Percentiles rank a stretch among this genome's conserved stretches.
These are phyloP conservation scores for Beauveria asiatica DNA, from an alignment of 2,329 filamentous ascomycete genomes.

Conservation along the genomic window DNA sequence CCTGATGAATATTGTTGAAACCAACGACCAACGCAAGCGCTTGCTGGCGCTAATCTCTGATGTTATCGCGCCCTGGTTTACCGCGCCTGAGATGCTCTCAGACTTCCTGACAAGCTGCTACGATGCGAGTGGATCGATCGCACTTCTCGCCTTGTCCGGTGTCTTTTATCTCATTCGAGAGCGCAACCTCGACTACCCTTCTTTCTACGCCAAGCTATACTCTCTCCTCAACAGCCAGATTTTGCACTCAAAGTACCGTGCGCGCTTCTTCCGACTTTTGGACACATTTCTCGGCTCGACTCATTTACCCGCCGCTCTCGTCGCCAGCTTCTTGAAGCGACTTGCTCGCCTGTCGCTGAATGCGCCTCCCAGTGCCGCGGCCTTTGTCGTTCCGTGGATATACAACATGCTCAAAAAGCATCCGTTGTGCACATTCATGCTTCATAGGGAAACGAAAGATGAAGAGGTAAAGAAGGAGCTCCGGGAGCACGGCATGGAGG, in stretches of 20 bases:
- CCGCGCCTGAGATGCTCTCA: constrained; percentile 78
- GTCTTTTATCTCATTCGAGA: constrained; percentile 92
- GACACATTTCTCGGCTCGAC: constrained; percentile 86
- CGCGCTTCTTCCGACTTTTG: constrained; percentile 83
- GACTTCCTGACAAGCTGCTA: constrained; percentile 97
- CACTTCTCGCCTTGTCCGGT: constrained; percentile 80
- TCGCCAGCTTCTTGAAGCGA: constrained; percentile 96
- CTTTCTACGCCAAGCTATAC: constrained; percentile 91
- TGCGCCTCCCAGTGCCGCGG: constrained; percentile 81
- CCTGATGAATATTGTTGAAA: constrained; percentile 59
- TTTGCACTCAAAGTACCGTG: constrained; percentile 88
- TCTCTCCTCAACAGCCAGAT: constrained; percentile 79
- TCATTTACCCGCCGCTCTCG: constrained; percentile 81
- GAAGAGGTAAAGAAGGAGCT: constrained; percentile 49
- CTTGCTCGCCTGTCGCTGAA: constrained; percentile 76
- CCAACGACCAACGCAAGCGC: constrained; percentile 67
- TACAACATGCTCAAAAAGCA: constrained; percentile 92
- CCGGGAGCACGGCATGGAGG: constrained; percentile 51
- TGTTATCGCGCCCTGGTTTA: constrained; percentile 82
- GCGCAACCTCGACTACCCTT: constrained; percentile 91
- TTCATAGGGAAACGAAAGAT: constrained; percentile 66
- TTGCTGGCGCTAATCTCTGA: constrained; percentile 68
- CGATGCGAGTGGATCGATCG: constrained; percentile 75
- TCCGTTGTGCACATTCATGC: constrained; percentile 89
- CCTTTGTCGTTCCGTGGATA: constrained; percentile 82